Percentiles rank a stretch among this genome's conserved stretches.
Conservation (phyloP, 192 early-diverging fungal species). For the Coemansia sp. region DNA sequence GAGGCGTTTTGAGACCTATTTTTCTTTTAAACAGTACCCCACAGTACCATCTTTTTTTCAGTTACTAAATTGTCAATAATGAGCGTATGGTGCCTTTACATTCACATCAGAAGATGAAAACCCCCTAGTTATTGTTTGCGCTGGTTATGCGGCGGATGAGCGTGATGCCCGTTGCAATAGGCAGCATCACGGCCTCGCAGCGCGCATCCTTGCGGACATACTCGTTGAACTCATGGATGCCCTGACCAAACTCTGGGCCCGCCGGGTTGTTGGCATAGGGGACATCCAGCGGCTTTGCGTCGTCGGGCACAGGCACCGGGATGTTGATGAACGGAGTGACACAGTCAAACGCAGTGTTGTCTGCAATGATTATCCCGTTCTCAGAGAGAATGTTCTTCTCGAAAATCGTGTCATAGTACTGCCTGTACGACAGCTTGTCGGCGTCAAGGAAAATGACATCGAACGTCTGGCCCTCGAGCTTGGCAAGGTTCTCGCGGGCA, state of each 20-base stretch:
- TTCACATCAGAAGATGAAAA: too few relatives aligned
- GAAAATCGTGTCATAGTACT: conserved; percentile 64
- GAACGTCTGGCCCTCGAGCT: conserved; percentile 41
- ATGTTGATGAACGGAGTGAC: conserved; percentile 22
- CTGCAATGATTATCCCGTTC: conserved; percentile 63
- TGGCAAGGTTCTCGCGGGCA: conserved; percentile 16
- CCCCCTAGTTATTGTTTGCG: background rate
- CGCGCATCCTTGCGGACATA: conserved; percentile 61
- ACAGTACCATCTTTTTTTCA: too few relatives aligned
- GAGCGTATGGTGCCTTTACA: too few relatives aligned
- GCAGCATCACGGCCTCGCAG: conserved; percentile 59
- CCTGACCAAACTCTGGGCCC: background rate
- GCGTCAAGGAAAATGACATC: conserved; percentile 72
- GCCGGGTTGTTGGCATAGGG: background rate
- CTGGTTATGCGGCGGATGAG: conserved; percentile 4
- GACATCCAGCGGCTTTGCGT: conserved; percentile 17
- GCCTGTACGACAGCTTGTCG: conserved; percentile 66
- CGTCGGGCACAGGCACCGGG: conserved; percentile 12
- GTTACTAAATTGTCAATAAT: too few relatives aligned
- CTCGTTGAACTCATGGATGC: conserved; percentile 62
- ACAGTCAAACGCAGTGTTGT: conserved; percentile 14
- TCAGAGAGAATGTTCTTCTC: conserved; percentile 57
- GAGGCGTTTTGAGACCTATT: too few relatives aligned
- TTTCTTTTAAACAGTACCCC: too few relatives aligned
- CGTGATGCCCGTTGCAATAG: conserved; percentile 54